These are phyloP conservation scores for Jackrogersella multiformis DNA, from an alignment of 495 filamentous ascomycete species.

Conservation along the genomic window DNA sequence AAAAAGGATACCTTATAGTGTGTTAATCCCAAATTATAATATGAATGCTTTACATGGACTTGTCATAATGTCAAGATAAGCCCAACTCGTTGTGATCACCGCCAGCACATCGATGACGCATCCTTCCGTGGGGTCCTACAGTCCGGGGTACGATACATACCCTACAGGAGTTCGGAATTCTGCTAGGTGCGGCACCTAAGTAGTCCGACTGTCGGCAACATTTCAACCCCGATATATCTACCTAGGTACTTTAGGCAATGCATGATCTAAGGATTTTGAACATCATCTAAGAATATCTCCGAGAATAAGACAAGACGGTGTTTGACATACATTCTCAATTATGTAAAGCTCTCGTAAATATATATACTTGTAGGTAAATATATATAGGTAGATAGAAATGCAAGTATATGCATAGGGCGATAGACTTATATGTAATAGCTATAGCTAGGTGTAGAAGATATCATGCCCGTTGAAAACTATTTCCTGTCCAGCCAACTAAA, in stretches of 20 bases:
- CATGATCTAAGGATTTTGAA: no score
- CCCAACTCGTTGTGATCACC: constrained; percentile 5
- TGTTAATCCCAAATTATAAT: neutral
- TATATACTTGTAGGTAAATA: neutral
- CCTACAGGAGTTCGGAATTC: constrained; percentile 8
- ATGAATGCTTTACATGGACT: neutral
- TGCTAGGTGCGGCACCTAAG: no score
- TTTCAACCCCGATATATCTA: neutral
- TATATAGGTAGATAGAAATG: no score
- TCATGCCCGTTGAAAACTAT: neutral
- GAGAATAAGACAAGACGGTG: no score
- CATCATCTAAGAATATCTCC: no score
- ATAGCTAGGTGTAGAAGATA: no score
- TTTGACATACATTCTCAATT: no score
- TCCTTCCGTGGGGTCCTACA: constrained; percentile 9
- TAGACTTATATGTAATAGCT: neutral
- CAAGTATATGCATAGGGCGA: no score
- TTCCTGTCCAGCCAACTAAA: neutral
- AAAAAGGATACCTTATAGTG: neutral
- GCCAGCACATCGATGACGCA: constrained; percentile 38
- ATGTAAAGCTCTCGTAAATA: no score
- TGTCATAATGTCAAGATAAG: constrained; percentile 2
- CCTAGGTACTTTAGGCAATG: neutral
- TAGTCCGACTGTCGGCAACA: neutral
- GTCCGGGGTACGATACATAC: neutral